Evolutionary conservation across 805 yeast species (phyloP), one percentile per base, ranked within the genome.

Genomic region (Clavispora fructus): DNA sequence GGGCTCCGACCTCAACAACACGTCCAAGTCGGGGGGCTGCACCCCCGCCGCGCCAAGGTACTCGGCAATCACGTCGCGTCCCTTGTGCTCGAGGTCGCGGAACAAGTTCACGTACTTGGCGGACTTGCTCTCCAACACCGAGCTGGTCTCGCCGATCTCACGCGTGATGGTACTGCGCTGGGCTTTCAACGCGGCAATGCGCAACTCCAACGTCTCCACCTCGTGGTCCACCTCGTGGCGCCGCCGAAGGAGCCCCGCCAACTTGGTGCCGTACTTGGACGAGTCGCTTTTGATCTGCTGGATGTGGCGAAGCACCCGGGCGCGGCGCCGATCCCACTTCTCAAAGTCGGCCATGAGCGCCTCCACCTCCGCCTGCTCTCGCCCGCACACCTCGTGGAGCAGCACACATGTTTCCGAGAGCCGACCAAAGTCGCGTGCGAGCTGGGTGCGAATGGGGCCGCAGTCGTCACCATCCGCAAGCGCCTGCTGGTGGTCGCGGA

Each of bases 71-170:
- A 72, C 70, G 1, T 54, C 54, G 40, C 51, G 58, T 14, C 78
- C 80, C n/a, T 58, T 52, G 2, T 35, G 45, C 40, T 75, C 79
- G 25, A 74, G 57, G 5, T 60, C 61, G 26, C 62, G 62, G 40
- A 76, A 69, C 26, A 68, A 55, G 32, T 73, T 73, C 13, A 70
- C 70, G 48, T 71, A 75, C 37, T 67, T 67, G 11, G 78, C 71
- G 0, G 78, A 57, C 49, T 65, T 70, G 46, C 78, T 73, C 45
- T 78, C 83, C 25, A 79, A 51, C 3, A 78, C 68, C 2, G 82
- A 77, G 52, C 75, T 71, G 0, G 82, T 69, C 16, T 68, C 69
- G 25, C 65, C 61, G 27, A 78, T 60, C 53, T 78, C 82, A 9
- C 52, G 43, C 9, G 56, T 53, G 0, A 79, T 43, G 4, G 67